Conservation (phyloP, 2,329 filamentous ascomycete species). For the Microsporum ferrugineum region DNA sequence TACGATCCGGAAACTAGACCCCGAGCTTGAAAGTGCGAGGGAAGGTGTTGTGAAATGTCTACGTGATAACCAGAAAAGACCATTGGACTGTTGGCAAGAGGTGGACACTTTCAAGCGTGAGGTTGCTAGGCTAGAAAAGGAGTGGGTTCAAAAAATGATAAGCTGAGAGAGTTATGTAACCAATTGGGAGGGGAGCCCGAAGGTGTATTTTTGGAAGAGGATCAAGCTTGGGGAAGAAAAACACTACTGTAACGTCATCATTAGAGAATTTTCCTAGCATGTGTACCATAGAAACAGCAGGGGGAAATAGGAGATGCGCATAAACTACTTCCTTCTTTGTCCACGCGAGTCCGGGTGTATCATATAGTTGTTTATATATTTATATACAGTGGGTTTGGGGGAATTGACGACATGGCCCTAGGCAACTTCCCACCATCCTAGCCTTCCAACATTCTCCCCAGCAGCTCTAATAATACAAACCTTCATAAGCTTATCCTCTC, state of each 20-base stretch:
- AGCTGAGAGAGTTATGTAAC: slow-evolving; percentile 20
- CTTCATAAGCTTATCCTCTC: slow-evolving; percentile 19
- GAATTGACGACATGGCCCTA: slow-evolving; percentile 21
- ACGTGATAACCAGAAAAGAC: slow-evolving; percentile 70
- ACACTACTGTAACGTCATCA: not conserved
- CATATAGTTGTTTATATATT: not conserved
- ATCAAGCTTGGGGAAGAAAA: not conserved
- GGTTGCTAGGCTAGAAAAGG: slow-evolving; percentile 73
- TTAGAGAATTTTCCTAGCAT: not conserved
- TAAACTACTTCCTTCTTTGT: not conserved
- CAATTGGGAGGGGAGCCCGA: slow-evolving; percentile 5
- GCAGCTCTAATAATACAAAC: slow-evolving; percentile 69
- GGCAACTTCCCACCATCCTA: slow-evolving; percentile 65
- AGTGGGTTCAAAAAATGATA: slow-evolving; percentile 71
- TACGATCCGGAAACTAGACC: slow-evolving; percentile 53
- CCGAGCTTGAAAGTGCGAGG: slow-evolving; percentile 61
- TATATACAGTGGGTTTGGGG: not conserved
- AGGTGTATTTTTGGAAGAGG: not conserved
- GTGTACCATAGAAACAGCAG: not conserved
- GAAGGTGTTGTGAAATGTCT: slow-evolving; percentile 68
- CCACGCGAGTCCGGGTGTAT: not conserved
- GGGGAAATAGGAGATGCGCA: not conserved
- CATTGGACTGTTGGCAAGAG: slow-evolving; percentile 89
- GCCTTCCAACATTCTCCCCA: slow-evolving; percentile 65
- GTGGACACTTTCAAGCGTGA: slow-evolving; percentile 83